Evolutionary conservation across 306 rosid genomes (phyloP), one percentile per base, ranked within the genome.

Genomic region (Rosa persica): DNA sequence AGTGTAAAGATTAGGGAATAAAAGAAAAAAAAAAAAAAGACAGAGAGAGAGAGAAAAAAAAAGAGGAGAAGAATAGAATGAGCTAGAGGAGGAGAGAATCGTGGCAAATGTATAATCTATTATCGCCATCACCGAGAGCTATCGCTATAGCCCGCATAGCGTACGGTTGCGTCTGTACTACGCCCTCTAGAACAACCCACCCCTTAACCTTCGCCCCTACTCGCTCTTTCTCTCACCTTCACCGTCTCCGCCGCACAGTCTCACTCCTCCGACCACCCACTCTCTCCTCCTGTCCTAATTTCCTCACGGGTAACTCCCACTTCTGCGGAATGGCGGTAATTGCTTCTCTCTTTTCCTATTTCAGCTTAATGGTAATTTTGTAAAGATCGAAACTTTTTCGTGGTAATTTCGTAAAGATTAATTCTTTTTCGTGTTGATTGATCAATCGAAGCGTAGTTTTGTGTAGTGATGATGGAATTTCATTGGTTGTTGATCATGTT

Each of bases 311-410:
- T 0, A 88, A 90, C 85, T 75, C 85, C 54, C 83, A 66, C 82
- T 78, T 84, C 74, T 69, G 61, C 79, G 39, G 57, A 65, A 95
- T 93, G 98, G 90, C 91, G 96, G 99, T 94, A 90, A 62, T 62
- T 62, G 8, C 52, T 38, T 52, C 61, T 22, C 58, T 30, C 40
- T 17, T 65, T 36, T 36, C 70, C 44, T 43, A 47, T 46, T 78
- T 58, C 17, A 5, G 64, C 38, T 54, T 48, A 5, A 30, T 30
- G 4, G 30, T 62, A 27, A 23, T 58, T 25, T 7, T 15, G 39
- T 42, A 8, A 74, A 74, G 64, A 57, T 42, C 27, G 42, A 16
- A 39, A 22, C 42, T 58, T 9, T 74, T 58, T 58, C 3, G 0
- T 30, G 10, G 13, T 9, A 8, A 3, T 72, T 9, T 8, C 22